phyloP scores from a whole-genome alignment of 1,139 yeast genomes.

The Debaryomyces subglobosus region DNA sequence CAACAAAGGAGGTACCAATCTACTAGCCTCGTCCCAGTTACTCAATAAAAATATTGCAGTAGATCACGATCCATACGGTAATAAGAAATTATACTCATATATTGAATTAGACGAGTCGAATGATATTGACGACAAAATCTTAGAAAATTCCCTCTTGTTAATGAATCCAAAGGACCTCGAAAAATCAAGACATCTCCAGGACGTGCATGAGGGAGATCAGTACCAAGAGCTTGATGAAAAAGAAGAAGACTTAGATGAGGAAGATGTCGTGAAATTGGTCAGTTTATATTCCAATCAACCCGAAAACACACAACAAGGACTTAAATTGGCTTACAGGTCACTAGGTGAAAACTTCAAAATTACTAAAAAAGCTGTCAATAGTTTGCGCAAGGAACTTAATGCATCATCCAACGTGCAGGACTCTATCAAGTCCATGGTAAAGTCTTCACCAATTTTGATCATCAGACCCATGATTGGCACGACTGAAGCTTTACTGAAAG shows the following conservation, averaged over 20 bases:
- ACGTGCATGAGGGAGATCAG: slow-evolving; percentile 30
- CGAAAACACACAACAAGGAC: slow-evolving; percentile 65
- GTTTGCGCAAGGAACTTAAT: slow-evolving; percentile 61
- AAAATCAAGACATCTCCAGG: slow-evolving; percentile 20
- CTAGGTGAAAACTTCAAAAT: slow-evolving; percentile 68
- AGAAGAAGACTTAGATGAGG: slow-evolving; percentile 25
- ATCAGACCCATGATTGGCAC: slow-evolving; percentile 91
- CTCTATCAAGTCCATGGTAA: slow-evolving; percentile 68
- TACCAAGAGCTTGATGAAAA: slow-evolving; percentile 20
- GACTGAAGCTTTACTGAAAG: slow-evolving; percentile 83
- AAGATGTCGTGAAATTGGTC: slow-evolving; percentile 51
- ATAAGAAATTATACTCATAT: slow-evolving; percentile 32
- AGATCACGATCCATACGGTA: slow-evolving; percentile 22
- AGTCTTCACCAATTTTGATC: slow-evolving; percentile 78
- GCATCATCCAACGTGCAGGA: slow-evolving; percentile 67
- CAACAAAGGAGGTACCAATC: slow-evolving; percentile 6
- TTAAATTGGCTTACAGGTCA: slow-evolving; percentile 70
- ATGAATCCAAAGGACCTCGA: slow-evolving; percentile 13
- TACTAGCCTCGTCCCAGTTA: slow-evolving; percentile 4
- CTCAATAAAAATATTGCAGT: slow-evolving; percentile 5
- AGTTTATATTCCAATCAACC: slow-evolving; percentile 92
- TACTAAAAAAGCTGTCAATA: slow-evolving; percentile 65
- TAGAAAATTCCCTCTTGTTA: slow-evolving; percentile 17
- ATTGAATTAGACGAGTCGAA: slow-evolving; percentile 30
- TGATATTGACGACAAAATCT: slow-evolving; percentile 18